Evolutionary conservation across 768 basidiomycete genomes (phyloP).

Genomic region (Boletus sensibilis): DNA sequence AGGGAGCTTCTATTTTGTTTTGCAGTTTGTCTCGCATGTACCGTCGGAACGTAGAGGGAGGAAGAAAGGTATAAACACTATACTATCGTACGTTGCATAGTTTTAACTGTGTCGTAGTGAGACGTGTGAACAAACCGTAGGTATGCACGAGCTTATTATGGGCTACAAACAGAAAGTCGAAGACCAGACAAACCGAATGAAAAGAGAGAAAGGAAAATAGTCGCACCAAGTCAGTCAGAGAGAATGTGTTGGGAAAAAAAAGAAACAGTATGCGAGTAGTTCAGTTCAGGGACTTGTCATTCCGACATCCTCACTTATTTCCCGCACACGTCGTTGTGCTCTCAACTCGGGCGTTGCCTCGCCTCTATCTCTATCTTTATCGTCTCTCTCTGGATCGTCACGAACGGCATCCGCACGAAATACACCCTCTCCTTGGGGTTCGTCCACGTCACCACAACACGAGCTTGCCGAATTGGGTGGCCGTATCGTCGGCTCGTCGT

Average conservation of each 20-base stretch:
- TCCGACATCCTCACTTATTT: constrained; percentile 33
- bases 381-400: constrained; percentile 17
- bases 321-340: constrained; percentile 28
- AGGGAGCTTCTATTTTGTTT: constrained; percentile 9
- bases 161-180: constrained; percentile 16
- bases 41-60: background rate
- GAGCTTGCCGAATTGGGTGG: constrained; percentile 43
- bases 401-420: constrained; percentile 19
- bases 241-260: background rate
- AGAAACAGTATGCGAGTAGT: background rate
- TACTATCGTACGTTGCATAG: constrained; percentile 27
- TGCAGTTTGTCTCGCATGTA: background rate
- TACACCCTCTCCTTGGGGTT: constrained; percentile 32
- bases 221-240: background rate
- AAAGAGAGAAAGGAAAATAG: background rate
- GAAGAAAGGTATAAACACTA: constrained; percentile 32
- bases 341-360: constrained; percentile 34
- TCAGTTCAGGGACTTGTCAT: constrained; percentile 31
- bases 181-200: constrained; percentile 13
- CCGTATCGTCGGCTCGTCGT: constrained; percentile 82
- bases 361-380: constrained; percentile 29
- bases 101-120: constrained; percentile 15
- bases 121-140: constrained; percentile 15
- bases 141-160: constrained; percentile 30
- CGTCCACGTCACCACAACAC: constrained; percentile 39